phyloP scores from a whole-genome alignment of 2,329 filamentous ascomycete genomes.

The Venturia effusa region DNA sequence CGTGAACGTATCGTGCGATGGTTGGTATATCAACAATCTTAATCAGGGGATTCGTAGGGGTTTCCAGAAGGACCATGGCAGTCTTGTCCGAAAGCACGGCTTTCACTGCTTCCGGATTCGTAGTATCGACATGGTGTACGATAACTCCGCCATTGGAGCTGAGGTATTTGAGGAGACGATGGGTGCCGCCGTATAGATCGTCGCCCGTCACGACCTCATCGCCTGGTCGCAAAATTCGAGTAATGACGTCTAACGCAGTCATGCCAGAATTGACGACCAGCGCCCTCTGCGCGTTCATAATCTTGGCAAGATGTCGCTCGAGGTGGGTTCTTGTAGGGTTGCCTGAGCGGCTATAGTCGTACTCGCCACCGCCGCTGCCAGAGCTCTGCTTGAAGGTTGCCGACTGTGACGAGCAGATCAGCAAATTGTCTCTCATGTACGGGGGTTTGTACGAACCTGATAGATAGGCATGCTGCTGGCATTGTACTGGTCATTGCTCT shows the following conservation, averaged over 20 bases:
- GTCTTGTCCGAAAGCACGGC: slow-evolving; percentile 67
- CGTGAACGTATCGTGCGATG: slow-evolving; percentile 68
- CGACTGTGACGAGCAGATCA: slow-evolving; percentile 41
- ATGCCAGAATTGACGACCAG: slow-evolving; percentile 94
- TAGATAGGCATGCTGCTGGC: slow-evolving; percentile 95
- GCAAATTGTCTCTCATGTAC: slow-evolving; percentile 63
- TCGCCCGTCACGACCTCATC: slow-evolving; percentile 97
- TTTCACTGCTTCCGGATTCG: slow-evolving; percentile 58
- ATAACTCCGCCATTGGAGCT: slow-evolving; percentile 81
- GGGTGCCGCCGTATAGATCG: slow-evolving; percentile 91
- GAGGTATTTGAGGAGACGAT: slow-evolving; percentile 86
- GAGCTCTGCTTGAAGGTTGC: slow-evolving; percentile 95
- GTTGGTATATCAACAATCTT: slow-evolving; percentile 88
- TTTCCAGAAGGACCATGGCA: slow-evolving; percentile 90
- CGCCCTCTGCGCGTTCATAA: slow-evolving; percentile 89
- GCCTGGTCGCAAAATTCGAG: slow-evolving; percentile 75
- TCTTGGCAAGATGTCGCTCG: slow-evolving; percentile 94
- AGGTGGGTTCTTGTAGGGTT: slow-evolving; percentile 95
- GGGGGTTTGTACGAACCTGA: slow-evolving; percentile 52
- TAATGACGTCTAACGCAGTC: slow-evolving; percentile 95
- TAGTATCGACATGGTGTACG: slow-evolving; percentile 95
- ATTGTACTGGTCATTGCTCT: slow-evolving; percentile 93
- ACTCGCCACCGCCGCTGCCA: slow-evolving; percentile 67
- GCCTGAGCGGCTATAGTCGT: slow-evolving; percentile 96
- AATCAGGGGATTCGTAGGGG: slow-evolving; percentile 93